Base-by-base conservation (phyloP, 2,329 filamentous ascomycete species). In the Apiospora arundinis region DNA sequence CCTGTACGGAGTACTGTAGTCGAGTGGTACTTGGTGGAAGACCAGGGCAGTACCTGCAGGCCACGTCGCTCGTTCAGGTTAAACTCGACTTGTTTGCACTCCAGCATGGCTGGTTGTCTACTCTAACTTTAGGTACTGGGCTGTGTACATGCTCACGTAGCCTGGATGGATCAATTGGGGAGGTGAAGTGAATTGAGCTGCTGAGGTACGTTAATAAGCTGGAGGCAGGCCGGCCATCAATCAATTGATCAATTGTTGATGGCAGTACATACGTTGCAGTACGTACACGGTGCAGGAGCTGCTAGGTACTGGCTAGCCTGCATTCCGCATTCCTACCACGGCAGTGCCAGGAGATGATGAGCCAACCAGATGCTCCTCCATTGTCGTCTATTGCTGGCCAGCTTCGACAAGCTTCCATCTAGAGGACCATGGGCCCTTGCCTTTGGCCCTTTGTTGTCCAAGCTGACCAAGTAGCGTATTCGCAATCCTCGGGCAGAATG, bases 211-310 rank as follows among this genome's bases (percentile, higher is more conserved):
- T n/a, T n/a, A n/a, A n/a, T n/a, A n/a, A n/a, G n/a, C n/a, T n/a
- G n/a, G n/a, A n/a, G n/a, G n/a, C 70, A 69, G 76, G 74, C 70
- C 52, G 52, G 70, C 74, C 74, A 74, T 75, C 74, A 14, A 12
- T 45, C 42, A n/a, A n/a, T n/a, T n/a, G n/a, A n/a, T n/a, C n/a
- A n/a, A n/a, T n/a, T n/a, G 42, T 12, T 12, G 42, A 2, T 44
- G 2, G 42, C 42, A 44, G 42, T 44, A 44, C 42, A 12, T 44
- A 44, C n/a, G n/a, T n/a, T n/a, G n/a, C n/a, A n/a, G n/a, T 12
- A 44, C 4, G 76, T 79, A 77, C 71, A 78, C 77, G 56, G 77
- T 78, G 77, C 76, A 76, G 74, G 66, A 65, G 49, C 71, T 76
- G 49, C 71, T n/a, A n/a, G n/a, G n/a, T n/a, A n/a, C n/a, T n/a